A percentile compares a stretch with the other conserved stretches of the same genome.
phyloP scores from a whole-genome alignment of 2,329 filamentous ascomycete species.

The Paecilomyces niveus region DNA sequence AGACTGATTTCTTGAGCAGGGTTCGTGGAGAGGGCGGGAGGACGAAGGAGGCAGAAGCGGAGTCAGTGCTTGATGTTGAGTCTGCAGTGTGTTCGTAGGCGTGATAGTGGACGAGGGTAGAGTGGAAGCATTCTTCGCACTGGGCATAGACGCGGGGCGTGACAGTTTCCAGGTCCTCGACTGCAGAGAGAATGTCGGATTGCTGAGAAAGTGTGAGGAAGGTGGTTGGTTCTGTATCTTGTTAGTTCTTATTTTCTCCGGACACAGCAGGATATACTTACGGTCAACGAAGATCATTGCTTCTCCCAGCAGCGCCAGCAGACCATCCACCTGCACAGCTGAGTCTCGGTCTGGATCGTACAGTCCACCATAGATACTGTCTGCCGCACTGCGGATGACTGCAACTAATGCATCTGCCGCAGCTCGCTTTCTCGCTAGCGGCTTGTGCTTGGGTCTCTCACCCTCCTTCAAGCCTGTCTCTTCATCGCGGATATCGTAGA shows the following conservation, averaged over 20 bases:
- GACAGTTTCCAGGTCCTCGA: constrained; percentile 74
- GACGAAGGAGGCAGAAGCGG: constrained; percentile 10
- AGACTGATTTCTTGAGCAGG: constrained; percentile 58
- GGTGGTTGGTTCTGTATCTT: constrained; percentile 42
- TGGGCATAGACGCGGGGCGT: constrained; percentile 63
- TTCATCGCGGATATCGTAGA: constrained; percentile 81
- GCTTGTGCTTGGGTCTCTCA: constrained; percentile 39
- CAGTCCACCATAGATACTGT: constrained; percentile 84
- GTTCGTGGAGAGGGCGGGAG: constrained; percentile 52
- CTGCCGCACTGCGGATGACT: constrained; percentile 78
- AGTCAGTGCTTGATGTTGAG: constrained; percentile 3
- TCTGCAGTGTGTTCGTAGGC: constrained; percentile 39
- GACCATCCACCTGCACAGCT: constrained; percentile 80
- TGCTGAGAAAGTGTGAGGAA: constrained; percentile 66
- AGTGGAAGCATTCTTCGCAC: constrained; percentile 70
- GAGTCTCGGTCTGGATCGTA: constrained; percentile 75
- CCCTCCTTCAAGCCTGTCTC: constrained; percentile 35
- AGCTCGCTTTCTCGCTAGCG: constrained; percentile 58
- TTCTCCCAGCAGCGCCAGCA: constrained; percentile 78
- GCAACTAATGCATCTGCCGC: constrained; percentile 69
- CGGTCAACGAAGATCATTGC: constrained; percentile 67
- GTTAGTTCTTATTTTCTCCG: constrained; percentile 8
- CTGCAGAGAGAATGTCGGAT: constrained; percentile 65
- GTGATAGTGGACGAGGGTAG: constrained; percentile 65
- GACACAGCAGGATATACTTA: constrained; percentile 19